Conservation (phyloP, 306 rosid species). For the Sphenostylis stenocarpa region DNA sequence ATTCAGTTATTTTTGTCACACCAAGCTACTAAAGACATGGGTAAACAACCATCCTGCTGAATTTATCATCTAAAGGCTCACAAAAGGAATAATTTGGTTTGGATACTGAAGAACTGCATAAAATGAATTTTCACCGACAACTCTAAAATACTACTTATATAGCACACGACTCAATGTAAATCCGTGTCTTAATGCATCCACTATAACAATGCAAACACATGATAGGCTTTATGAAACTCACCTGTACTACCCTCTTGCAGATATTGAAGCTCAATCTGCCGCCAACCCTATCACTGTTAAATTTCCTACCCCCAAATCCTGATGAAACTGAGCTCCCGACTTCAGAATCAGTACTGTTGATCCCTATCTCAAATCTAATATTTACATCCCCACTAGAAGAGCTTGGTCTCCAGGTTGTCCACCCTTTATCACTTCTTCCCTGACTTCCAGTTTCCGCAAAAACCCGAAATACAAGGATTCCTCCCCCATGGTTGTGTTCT, state of each 20-base stretch:
- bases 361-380: constrained; percentile 83
- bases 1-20: not conserved
- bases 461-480: constrained; percentile 62
- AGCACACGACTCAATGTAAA: not conserved
- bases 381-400: constrained; percentile 78
- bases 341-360: constrained; percentile 56
- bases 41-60: constrained; percentile 1
- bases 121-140: not conserved
- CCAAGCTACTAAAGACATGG: not conserved
- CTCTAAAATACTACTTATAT: not conserved
- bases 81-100: not conserved
- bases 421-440: constrained; percentile 84
- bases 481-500: constrained; percentile 58
- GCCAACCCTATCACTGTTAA: constrained; percentile 62
- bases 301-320: constrained; percentile 50
- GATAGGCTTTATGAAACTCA: constrained; percentile 38
- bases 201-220: not conserved
- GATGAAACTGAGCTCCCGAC: constrained; percentile 52
- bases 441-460: constrained; percentile 73
- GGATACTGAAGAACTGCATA: not conserved
- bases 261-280: constrained; percentile 86
- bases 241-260: constrained; percentile 95
- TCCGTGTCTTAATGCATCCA: not conserved
- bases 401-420: constrained; percentile 82
- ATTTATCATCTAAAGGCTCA: not conserved